Base-by-base conservation (phyloP, 1,284 basidiomycete species). In the Amylostereum chailletii region DNA sequence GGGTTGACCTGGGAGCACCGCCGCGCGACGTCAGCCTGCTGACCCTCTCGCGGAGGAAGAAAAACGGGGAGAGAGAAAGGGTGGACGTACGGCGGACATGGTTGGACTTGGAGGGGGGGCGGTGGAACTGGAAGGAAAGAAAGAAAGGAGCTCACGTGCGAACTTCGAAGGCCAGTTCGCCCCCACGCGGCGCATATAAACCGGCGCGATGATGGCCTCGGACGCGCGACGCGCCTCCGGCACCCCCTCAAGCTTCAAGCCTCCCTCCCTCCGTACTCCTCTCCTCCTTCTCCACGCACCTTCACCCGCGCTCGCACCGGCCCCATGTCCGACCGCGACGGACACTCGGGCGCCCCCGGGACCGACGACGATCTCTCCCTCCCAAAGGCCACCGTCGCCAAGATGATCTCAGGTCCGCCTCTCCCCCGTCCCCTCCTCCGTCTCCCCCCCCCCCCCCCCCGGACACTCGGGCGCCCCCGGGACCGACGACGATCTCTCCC, bases 321-420 rank as follows among this genome's bases (percentile, higher is more conserved):
- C 30, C 11, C 27, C 42, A 46, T 30, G 32, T 34, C 42, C 32
- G 55, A 43, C 33, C 44, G 19, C 19, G 19, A 19, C 19, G 86
- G 83, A 42, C 77, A 80, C 60, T 77, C 19, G 19, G 19, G 78
- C 44, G 75, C 77, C 33, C 70, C 76, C 42, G 75, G 80, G 7
- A 68, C 73, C 5, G 93, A 96, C 60, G 95, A 98, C 51, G 95
- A 99, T 60, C 78, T 98, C 51, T 91, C 90, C 27, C 71, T 99
- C 47, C 96, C 95, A 32, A 96, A 97, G 67, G 96, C 96, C 9
- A 99, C 95, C 1, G 93, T 99, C 31, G 83, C 92, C 56, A 99
- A 99, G 75, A 89, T 98, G 79, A 96, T 99, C 60, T 76, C 82
- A 61, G 94, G 94, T 91, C 64, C 63, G 76, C 51, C 29, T 19